Evolutionary conservation across 768 basidiomycete species (phyloP).

Genomic region (Sarcomyxa edulis): DNA sequence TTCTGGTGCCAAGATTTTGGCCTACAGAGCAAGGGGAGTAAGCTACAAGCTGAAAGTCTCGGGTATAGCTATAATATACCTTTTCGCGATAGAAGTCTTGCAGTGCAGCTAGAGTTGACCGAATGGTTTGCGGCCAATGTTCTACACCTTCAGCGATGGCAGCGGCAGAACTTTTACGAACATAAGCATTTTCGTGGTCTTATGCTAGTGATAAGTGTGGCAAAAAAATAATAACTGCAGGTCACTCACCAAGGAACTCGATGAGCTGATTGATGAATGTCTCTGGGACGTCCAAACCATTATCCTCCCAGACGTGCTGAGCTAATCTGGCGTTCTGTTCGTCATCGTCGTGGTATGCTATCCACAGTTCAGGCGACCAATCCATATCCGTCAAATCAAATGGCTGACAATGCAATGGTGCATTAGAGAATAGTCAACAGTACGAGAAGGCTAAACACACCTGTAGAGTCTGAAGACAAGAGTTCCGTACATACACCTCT

Average conservation of each 20-base stretch:
- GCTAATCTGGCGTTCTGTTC: slow-evolving; percentile 87
- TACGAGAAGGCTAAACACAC: slow-evolving; percentile 28
- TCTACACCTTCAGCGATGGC: slow-evolving; percentile 77
- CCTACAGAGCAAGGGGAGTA: slow-evolving; percentile 32
- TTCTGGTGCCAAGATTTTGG: slow-evolving; percentile 83
- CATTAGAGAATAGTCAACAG: neutral
- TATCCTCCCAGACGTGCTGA: slow-evolving; percentile 87
- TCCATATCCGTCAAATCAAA: slow-evolving; percentile 93
- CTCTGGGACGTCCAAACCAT: slow-evolving; percentile 84
- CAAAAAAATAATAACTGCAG: neutral
- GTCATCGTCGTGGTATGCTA: slow-evolving; percentile 80
- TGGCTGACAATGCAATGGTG: slow-evolving; percentile 50
- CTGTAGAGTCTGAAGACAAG: slow-evolving; percentile 88
- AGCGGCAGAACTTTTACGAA: slow-evolving; percentile 63
- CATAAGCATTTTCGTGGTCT: slow-evolving; percentile 82
- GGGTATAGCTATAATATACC: slow-evolving; percentile 27
- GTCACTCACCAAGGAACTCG: slow-evolving; percentile 58
- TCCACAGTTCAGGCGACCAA: slow-evolving; percentile 86
- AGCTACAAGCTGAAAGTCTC: neutral
- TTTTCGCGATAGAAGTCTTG: slow-evolving; percentile 81
- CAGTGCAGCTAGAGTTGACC: slow-evolving; percentile 44
- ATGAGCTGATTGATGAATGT: slow-evolving; percentile 52
- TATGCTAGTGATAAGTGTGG: slow-evolving; percentile 2
- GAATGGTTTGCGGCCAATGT: slow-evolving; percentile 58
- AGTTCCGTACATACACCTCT: slow-evolving; percentile 82